Evolutionary conservation across 257 asterid species (phyloP), one percentile per base, ranked within the genome.

Genomic region (Salvia hispanica): DNA sequence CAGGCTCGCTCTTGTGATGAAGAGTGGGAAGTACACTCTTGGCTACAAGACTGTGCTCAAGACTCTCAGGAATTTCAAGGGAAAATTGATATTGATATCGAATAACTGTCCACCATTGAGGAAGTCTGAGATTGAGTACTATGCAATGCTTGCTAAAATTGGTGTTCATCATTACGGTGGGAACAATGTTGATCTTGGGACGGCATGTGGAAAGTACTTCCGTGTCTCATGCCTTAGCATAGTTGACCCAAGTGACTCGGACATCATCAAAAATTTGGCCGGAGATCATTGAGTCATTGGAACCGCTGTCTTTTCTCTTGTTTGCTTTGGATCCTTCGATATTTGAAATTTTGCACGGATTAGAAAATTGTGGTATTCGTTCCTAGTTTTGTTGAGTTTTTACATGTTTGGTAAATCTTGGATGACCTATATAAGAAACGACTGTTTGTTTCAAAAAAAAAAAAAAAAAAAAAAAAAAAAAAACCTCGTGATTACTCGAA

Each of bases 151-250:
- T 34, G 37, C 37, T 34, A 34, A 34, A 34, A 5, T 34, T 34
- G 37, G 37, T 34, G 37, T 34, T 5, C 37, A 34, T 5, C 37
- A 34, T 34, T 34, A 34, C 37, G 3, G 6, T 34, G 37, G 37
- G 37, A 34, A 89, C 72, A 89, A 89, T 61, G 92, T 86, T 74
- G 96, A 89, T 77, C 82, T 89, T 21, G 96, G 96, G 67, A 89
- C 95, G 3, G 90, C 87, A 0, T 86, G 92, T 47, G 95, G 95
- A 37, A 86, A 77, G 79, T 89, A 83, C 53, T 84, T 66, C 76
- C 78, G 92, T 0, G 96, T 86, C 33, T 89, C 95, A 9, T 89
- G 95, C 84, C 92, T 89, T 59, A 86, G 96, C 77, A 85, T 89
- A 53, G 37, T 89, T 18, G 95, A 89, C 50, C 87, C 81, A 86